Percentiles rank a stretch among this genome's conserved stretches.
Conservation (phyloP, 495 filamentous ascomycete genomes). For the Podospora tetraspora region DNA sequence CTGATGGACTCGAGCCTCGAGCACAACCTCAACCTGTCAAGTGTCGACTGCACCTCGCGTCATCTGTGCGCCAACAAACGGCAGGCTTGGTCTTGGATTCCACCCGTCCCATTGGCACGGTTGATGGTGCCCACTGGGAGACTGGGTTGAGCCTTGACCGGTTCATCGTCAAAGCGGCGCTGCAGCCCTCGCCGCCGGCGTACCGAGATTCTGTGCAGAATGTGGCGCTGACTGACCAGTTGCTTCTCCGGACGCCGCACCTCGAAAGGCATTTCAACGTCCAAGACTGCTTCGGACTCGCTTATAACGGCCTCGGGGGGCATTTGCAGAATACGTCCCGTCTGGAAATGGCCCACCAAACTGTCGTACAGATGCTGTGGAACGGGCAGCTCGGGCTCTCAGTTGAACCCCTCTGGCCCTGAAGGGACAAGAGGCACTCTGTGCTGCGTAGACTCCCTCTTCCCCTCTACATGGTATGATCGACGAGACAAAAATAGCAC, state of each 20-base stretch:
- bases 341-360: background rate
- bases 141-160: background rate
- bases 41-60: background rate
- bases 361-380: background rate
- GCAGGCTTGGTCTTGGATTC: background rate
- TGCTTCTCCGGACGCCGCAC: background rate
- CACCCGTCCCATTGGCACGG: constrained; percentile 10
- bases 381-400: constrained; percentile 1
- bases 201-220: constrained; percentile 9
- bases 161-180: constrained; percentile 4
- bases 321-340: background rate
- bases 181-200: background rate
- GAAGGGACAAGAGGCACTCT: background rate
- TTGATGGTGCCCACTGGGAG: background rate
- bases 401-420: background rate
- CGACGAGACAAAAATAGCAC: background rate
- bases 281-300: background rate
- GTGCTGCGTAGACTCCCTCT: background rate
- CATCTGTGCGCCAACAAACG: constrained; percentile 11
- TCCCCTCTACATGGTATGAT: background rate
- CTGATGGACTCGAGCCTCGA: background rate
- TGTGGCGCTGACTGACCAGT: constrained; percentile 2
- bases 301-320: background rate
- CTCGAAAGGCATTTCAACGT: background rate
- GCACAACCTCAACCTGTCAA: background rate